Base-by-base conservation (phyloP, 176 grass and related monocot genomes). In the Ensete ventricosum region DNA sequence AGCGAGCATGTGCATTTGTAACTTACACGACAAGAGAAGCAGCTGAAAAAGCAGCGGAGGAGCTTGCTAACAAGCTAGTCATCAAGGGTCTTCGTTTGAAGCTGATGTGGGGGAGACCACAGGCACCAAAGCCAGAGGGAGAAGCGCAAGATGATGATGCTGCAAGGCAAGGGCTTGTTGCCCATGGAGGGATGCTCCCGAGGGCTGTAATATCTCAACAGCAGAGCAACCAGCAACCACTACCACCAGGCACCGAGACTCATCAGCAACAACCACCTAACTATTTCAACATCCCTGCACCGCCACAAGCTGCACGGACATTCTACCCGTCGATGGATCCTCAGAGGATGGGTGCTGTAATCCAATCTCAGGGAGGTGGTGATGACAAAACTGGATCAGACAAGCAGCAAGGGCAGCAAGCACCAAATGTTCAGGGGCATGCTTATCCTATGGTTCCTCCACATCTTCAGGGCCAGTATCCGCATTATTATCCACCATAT, bases 91-190 rank as follows among this genome's bases (percentile, higher is more conserved):
- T 99, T 72, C 88, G 88, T 29, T 73, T 99, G 75, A 94, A 99
- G 86, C 86, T 99, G 71, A 99, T 99, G 95, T 99, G 95, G 95
- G 95, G 91, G 14, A 87, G 79, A 54, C 91, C 95, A 53, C 95
- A 91, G 54, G 90, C 90, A 13, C 82, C 86, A 82, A 99, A 85
- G 27, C 79, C 73, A 54, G 88, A 87, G 50, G 89, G 84, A 9
- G 78, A 73, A 27, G 0, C 49, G 7, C 75, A 3, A 16, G 74
- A 76, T 16, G 87, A 92, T 17, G 94, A 91, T 16, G 76, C 82
- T 58, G 86, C 50, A 9, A 86, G 76, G 65, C 88, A 86, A 82
- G 94, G 90, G 25, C 84, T 84, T 81, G 82, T 91, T 48, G 52
- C 82, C 27, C 95, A 94, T 9, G 84, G 90, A 78, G 95, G 95